These are phyloP conservation scores for Actinomortierella wolfii DNA, from an alignment of 371 early-diverging fungal genomes.

Conservation along the genomic window DNA sequence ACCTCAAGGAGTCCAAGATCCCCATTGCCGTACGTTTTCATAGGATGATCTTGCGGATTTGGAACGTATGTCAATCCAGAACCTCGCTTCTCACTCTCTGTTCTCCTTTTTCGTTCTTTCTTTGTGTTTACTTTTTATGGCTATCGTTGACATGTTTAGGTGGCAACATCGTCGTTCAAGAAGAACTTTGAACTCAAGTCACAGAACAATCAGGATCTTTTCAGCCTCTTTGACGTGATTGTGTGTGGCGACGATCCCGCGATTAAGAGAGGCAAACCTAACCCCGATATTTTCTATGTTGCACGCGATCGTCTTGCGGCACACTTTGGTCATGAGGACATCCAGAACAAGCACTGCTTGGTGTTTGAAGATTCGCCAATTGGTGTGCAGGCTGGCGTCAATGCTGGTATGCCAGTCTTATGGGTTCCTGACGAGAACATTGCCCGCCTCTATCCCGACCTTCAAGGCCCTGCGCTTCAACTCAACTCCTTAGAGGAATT, in stretches of 20 bases:
- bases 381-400: constrained; percentile 84
- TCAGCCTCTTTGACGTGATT: constrained; percentile 79
- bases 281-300: constrained; percentile 88
- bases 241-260: constrained; percentile 87
- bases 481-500: constrained; percentile 71
- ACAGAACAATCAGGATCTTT: constrained; percentile 69
- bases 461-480: constrained; percentile 51
- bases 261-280: constrained; percentile 83
- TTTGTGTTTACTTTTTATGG: background rate
- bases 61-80: background rate
- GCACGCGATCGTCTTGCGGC: constrained; percentile 53
- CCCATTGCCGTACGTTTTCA: constrained; percentile 77
- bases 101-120: background rate
- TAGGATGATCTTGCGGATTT: background rate
- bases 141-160: constrained; percentile 28
- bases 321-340: constrained; percentile 50
- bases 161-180: constrained; percentile 85
- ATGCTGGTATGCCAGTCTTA: constrained; percentile 84
- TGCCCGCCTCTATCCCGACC: constrained; percentile 34
- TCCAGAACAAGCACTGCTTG: constrained; percentile 68
- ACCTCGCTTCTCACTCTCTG: background rate
- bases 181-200: constrained; percentile 80
- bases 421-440: constrained; percentile 79
- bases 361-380: constrained; percentile 93
- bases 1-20: constrained; percentile 74